Base-by-base conservation (phyloP, 257 asterid species). In the Osmanthus fragrans region DNA sequence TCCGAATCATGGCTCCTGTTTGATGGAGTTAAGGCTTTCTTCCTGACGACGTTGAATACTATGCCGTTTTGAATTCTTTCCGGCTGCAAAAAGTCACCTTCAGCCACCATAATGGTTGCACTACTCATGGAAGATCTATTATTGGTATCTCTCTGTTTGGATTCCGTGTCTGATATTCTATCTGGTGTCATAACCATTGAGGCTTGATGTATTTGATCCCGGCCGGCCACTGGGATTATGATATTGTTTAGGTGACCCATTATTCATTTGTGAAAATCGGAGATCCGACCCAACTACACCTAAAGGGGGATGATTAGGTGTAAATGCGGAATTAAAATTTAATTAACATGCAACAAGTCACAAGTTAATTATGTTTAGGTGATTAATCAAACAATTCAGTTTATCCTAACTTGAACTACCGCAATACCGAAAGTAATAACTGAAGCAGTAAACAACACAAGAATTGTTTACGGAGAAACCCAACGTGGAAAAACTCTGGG, bases 81-180 rank as follows among this genome's bases (percentile, higher is more conserved):
- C 0, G 97, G 88, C 86, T 93, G 99, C 80, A 95, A 79, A 2
- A 93, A 82, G 58, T 93, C 98, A 16, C 99, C 99, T 81, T 95
- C 98, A 0, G 85, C 75, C 30, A 95, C 89, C 84, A 80, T 79
- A 49, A 93, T 90, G 85, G 96, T 89, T 1, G 91, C 81, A 73
- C 77, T 73, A 21, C 75, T 42, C 23, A 25, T 10, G 0, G 88
- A 64, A 76, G 42, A 73, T 54, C 94, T 72, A 13, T 25, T 66
- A 33, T 80, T 77, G 0, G 21, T 4, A 27, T 89, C 94, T 49
- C 92, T 82, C 72, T 83, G 87, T 21, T 90, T 91, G 25, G 51
- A 78, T 64, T 92, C 98, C 0, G 86, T 70, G 21, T 85, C 95
- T 19, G 91, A 81, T 37, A 84, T 82, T 30, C 91, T 77, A 58